A percentile compares a stretch with the other conserved stretches of the same genome.
phyloP scores from a whole-genome alignment of 2,329 filamentous ascomycete species.

The Cordyceps militaris region DNA sequence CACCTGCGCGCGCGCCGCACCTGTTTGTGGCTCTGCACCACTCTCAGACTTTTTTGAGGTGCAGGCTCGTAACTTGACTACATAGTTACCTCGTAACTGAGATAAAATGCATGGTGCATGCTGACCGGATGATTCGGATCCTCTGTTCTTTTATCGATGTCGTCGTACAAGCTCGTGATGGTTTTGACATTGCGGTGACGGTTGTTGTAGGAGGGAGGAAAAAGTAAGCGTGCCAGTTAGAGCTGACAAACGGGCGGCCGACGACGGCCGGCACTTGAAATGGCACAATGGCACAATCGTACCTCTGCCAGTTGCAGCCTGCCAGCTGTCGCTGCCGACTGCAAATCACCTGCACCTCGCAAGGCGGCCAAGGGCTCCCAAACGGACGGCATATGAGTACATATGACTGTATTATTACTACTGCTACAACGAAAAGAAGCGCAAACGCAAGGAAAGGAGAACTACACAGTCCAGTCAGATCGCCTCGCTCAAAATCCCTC shows the following conservation, averaged over 20 bases:
- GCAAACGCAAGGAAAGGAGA: not conserved
- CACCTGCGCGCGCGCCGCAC: not conserved
- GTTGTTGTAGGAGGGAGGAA: not conserved
- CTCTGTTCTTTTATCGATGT: not conserved
- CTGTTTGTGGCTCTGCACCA: not conserved
- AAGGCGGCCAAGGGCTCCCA: not conserved
- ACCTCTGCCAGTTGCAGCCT: not conserved
- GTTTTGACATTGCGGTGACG: not conserved
- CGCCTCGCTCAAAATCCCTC: not conserved
- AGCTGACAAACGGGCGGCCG: not conserved
- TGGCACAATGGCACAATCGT: too few relatives aligned
- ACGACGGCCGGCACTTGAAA: not conserved
- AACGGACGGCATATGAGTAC: not conserved
- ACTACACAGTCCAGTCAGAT: too few relatives aligned
- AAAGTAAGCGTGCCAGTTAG: not conserved
- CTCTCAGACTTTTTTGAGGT: not conserved
- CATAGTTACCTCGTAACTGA: too few relatives aligned
- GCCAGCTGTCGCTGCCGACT: not conserved
- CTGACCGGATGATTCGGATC: not conserved
- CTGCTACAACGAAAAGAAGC: not conserved
- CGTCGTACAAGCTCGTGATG: not conserved
- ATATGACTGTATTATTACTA: not conserved
- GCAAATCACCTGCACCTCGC: not conserved
- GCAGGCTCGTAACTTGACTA: not conserved
- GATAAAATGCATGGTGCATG: not conserved